Percentiles rank a stretch among this genome's conserved stretches.
These are phyloP conservation scores for Phanerochaete sordida DNA, from an alignment of 768 basidiomycete species.

Conservation along the genomic window DNA sequence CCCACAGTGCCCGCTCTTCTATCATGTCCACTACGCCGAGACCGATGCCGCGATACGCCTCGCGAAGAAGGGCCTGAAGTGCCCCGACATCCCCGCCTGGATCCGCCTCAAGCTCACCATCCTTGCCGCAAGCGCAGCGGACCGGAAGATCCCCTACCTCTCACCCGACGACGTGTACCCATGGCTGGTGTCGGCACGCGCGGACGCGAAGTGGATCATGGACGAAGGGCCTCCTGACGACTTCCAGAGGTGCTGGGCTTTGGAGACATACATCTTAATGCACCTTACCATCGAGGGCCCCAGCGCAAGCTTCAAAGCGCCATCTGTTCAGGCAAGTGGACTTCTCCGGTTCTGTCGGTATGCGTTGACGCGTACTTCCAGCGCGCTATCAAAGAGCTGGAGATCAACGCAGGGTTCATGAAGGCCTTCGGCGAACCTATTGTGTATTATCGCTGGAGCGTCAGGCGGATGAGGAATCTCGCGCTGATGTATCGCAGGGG, in stretches of 20 bases:
- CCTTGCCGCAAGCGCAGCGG: not conserved
- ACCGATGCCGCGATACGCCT: not conserved
- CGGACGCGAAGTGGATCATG: not conserved
- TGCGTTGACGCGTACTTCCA: not conserved
- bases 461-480: not conserved
- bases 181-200: not conserved
- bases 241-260: too few relatives aligned
- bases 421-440: not conserved
- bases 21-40: not conserved
- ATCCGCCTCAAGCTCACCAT: not conserved
- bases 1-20: not conserved
- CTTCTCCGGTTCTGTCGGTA: not conserved
- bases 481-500: not conserved
- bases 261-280: not conserved
- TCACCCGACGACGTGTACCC: too few relatives aligned
- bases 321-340: not conserved
- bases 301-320: not conserved
- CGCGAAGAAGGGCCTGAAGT: constrained; percentile 4
- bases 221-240: not conserved
- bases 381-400: not conserved
- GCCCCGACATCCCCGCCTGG: not conserved
- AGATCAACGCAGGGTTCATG: constrained; percentile 1
- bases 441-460: not conserved
- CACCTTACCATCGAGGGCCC: not conserved
- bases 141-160: too few relatives aligned